Percentiles rank a stretch among this genome's conserved stretches.
Conservation (phyloP, 2,329 filamentous ascomycete species). For the Phialemoniopsis sp. region DNA sequence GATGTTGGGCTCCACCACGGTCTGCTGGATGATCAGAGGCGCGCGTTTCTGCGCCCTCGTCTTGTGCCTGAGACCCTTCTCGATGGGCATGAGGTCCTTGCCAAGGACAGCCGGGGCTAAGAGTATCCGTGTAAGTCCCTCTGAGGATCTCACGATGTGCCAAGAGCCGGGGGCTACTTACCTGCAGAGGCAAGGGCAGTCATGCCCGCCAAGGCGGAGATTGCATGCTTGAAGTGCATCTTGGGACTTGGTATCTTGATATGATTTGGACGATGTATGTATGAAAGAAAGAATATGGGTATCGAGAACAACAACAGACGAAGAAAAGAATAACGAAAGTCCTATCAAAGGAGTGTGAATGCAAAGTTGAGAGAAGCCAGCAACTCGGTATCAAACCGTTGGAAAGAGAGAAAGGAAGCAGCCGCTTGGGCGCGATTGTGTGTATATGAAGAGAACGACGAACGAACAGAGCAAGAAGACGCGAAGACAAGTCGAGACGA, state of each 20-base stretch:
- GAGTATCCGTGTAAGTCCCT: too few species aligned
- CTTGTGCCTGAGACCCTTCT: slow-evolving; percentile 16
- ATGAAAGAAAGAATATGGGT: not conserved
- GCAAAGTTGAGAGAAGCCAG: too few species aligned
- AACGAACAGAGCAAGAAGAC: not conserved
- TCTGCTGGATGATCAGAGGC: slow-evolving; percentile 25
- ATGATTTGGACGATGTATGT: slow-evolving; percentile 1
- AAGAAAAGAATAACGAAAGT: slow-evolving; percentile 6
- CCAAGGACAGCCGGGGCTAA: slow-evolving; percentile 3
- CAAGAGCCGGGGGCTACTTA: slow-evolving; percentile 7
- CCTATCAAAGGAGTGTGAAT: slow-evolving; percentile 10
- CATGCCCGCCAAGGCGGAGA: slow-evolving; percentile 21
- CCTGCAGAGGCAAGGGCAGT: slow-evolving; percentile 19
- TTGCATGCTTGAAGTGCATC: slow-evolving; percentile 18
- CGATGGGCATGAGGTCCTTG: slow-evolving; percentile 7
- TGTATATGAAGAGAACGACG: slow-evolving; percentile 2
- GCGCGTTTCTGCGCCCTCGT: slow-evolving; percentile 15
- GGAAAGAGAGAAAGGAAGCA: slow-evolving; percentile 5
- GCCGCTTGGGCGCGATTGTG: slow-evolving; percentile 15
- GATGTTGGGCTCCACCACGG: slow-evolving; percentile 19
- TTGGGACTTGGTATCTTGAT: slow-evolving; percentile 2
- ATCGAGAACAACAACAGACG: not conserved
- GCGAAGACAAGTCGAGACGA: slow-evolving; percentile 1
- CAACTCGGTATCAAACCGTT: too few species aligned
- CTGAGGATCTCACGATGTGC: not conserved